Base-by-base conservation (phyloP, 768 basidiomycete genomes). In the Daedaleopsis sinensis region DNA sequence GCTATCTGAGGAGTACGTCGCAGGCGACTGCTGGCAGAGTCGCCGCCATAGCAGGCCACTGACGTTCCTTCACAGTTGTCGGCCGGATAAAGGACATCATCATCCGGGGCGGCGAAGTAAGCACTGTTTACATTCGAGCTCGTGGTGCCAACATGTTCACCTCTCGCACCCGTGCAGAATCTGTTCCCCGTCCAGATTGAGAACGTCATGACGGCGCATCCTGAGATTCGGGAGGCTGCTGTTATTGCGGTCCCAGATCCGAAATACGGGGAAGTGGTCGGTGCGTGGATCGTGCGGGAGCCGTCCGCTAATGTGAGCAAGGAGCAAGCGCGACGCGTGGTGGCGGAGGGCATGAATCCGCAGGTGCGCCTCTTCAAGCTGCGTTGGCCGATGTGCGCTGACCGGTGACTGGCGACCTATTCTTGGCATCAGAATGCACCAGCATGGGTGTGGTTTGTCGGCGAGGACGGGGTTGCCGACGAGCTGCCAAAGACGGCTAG, bases 141-240 rank as follows among this genome's bases (percentile, higher is more conserved):
- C 36, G 48, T 59, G 16, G 53, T 11, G 27, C 27, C 7, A 32
- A 32, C n/a, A n/a, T n/a, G n/a, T n/a, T n/a, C n/a, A n/a, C n/a
- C n/a, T n/a, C 32, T 54, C 23, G 16, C 18, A 32, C 18, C 36
- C n/a, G 18, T 27, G 5, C 64, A 91, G 85, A 91, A 96, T 73
- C 76, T 95, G 56, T 90, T 91, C 73, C 89, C 94, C 4, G 85
- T 93, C 48, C 87, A 93, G 70, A 93, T 94, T 37, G 93, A 94
- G 75, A 91, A 94, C 59, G 83, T 79, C 1, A 70, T 93, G 53
- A 85, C 82, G 0, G 74, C 78, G 5, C 79, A 86, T 57, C 78
- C 79, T 1, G 76, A 72, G 16, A 82, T 94, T 44, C 78, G 82
- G 50, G 92, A 94, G 72, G 91, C 87, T 0, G 89, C 90, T 1